Evolutionary conservation across 2,329 filamentous ascomycete species (phyloP).

Genomic region (Xylariaceae sp.): DNA sequence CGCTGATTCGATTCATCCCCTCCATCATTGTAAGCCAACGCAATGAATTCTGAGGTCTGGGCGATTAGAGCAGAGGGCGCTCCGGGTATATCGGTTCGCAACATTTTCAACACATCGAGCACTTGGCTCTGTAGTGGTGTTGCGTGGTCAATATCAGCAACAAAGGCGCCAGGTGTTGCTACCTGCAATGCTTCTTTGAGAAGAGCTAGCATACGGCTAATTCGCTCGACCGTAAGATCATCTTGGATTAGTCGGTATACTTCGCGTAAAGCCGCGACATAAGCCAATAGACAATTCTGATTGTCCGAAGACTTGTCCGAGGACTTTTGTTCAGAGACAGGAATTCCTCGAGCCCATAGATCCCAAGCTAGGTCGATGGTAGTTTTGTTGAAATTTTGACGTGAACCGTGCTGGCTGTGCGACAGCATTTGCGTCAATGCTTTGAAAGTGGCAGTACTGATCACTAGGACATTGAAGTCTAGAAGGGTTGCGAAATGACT

Average conservation of each 20-base stretch:
- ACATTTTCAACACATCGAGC: constrained; percentile 61
- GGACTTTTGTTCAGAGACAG: constrained; percentile 41
- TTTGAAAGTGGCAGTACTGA: constrained; percentile 68
- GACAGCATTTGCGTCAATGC: constrained; percentile 62
- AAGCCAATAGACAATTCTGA: constrained; percentile 81
- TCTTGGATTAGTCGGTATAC: constrained; percentile 71
- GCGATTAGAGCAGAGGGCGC: constrained; percentile 65
- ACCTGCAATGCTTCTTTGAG: constrained; percentile 67
- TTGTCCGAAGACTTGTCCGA: constrained; percentile 56
- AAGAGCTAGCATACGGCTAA: constrained; percentile 66
- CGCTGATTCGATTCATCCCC: constrained; percentile 32
- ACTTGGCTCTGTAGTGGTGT: constrained; percentile 70
- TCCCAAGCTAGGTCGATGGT: constrained; percentile 63
- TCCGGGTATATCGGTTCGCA: constrained; percentile 62
- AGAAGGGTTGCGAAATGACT: constrained; percentile 63
- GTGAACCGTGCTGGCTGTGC: constrained; percentile 41
- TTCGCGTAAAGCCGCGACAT: constrained; percentile 70
- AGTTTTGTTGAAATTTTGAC: constrained; percentile 42
- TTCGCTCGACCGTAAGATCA: constrained; percentile 57
- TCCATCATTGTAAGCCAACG: constrained; percentile 59
- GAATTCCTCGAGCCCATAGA: constrained; percentile 66
- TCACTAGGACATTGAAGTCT: constrained; percentile 60
- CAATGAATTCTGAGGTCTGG: constrained; percentile 66
- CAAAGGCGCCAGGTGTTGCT: constrained; percentile 64
- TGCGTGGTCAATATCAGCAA: constrained; percentile 67